Base-by-base conservation (phyloP, 202 grass and related monocot species). In the Setaria italica region DNA sequence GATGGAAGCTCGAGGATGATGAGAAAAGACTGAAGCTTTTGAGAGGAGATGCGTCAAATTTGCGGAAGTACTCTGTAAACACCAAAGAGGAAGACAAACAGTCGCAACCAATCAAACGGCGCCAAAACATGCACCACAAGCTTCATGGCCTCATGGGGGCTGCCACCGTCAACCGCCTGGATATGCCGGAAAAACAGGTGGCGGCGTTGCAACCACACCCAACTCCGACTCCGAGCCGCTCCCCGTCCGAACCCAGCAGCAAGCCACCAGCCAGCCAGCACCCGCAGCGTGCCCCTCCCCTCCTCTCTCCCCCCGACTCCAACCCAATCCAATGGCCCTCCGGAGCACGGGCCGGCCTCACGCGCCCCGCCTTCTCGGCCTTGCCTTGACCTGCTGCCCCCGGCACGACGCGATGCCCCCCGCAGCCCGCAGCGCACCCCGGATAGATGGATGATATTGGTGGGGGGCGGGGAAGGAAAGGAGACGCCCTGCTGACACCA, bases 361-460 rank as follows among this genome's bases (percentile, higher is more conserved):
- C 51, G 67, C 43, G 43, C 60, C 19, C 62, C 20, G 15, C 2
- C 54, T 10, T 46, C 55, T 9, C 17, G 33, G 17, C 51, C 30
- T 37, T 16, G 10, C 57, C 58, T 62, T 17, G 50, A 20, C 49
- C 72, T 56, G 70, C 6, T 3, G 32, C 35, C 49, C 79, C 20
- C 62, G 65, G 78, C 79, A 70, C 41, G 55, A 82, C 80, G 80
- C 80, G 80, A 82, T 73, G 78, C 32, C 47, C 69, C 73, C 73
- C 51, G 16, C 39, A 41, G 39, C 5, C 55, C 78, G 67, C 48
- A 77, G 43, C 85, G 45, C 64, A 50, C 35, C 35, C 30, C 75
- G 77, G 88, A 77, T 86, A 65, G 64, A 82, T 82, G 83, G 77
- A 89, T 35, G 67, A 49, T 47, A 58, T 60, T 82, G 80, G 53